Evolutionary conservation across 768 basidiomycete species (phyloP), one percentile per base, ranked within the genome.

Genomic region (Scleroderma citrinum): DNA sequence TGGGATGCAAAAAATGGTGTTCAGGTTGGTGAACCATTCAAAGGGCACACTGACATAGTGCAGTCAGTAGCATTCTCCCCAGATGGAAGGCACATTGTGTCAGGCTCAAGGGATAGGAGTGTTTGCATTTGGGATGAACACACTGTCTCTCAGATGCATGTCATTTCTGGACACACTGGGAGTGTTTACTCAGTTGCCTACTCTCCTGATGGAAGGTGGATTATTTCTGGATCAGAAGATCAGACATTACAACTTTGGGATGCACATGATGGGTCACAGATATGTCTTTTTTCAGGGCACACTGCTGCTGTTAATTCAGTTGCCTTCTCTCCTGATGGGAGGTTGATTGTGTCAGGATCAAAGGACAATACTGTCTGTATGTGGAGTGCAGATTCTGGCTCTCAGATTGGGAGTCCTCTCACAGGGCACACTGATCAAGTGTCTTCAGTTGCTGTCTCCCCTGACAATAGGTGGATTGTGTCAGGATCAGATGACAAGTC

Each of bases 231-330:
- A 14, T 52, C 45, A 21, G 0, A 3, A 10, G 45, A 56, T 32
- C 12, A 23, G 13, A 56, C 39, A 0, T 26, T 56, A 16, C 21
- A 47, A n/a, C 8, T 62, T 13, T 62, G 60, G 60, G 45, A 55
- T 39, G 39, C 53, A 14, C 7, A 37, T 14, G n/a, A 7, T 37
- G 36, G 36, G 13, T 13, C n/a, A 14, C 36, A 37, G 36, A 14
- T 45, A 17, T 13, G 44, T 8, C 44, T 26, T 31, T 12, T 45
- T n/a, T 13, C 7, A 29, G 49, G 49, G 14, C 49, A 50, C 24
- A 38, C 34, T 14, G 5, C 6, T 7, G 7, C 1, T 20, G 31
- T 46, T 26, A 2, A 3, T 8, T 48, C 44, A 30, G 38, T 48
- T 5, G 31, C 23, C 14, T n/a, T 41, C 26, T 51, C 46, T 12